These are phyloP conservation scores for Lentinula sp. DNA, from an alignment of 768 basidiomycete species.

Conservation along the genomic window DNA sequence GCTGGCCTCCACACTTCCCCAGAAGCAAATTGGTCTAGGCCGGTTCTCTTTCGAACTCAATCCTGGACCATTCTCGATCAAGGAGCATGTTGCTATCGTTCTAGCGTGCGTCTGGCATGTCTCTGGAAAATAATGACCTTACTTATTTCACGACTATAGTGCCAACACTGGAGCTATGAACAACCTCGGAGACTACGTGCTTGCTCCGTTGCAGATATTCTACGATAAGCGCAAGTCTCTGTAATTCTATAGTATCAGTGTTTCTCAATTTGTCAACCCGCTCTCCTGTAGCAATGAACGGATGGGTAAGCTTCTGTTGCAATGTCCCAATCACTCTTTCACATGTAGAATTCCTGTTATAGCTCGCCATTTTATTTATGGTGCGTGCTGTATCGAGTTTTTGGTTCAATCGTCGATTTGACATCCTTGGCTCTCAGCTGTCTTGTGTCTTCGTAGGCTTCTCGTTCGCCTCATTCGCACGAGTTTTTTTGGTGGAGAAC, in stretches of 20 bases:
- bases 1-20: constrained; percentile 14
- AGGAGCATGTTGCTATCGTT: constrained; percentile 21
- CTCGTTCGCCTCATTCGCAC: constrained; percentile 15
- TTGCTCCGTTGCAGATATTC: constrained; percentile 17
- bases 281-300: constrained; percentile 16
- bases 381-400: neutral
- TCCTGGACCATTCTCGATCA: constrained; percentile 17
- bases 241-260: neutral
- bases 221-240: constrained; percentile 8
- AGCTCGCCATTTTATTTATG: constrained; percentile 20
- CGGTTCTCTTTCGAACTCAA: constrained; percentile 14
- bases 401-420: neutral
- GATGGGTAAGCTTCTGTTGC: constrained; percentile 7
- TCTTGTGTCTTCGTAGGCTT: constrained; percentile 18
- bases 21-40: constrained; percentile 14
- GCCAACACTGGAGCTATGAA: constrained; percentile 19
- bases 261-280: neutral
- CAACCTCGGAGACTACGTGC: constrained; percentile 19
- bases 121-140: neutral
- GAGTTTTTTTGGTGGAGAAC: constrained; percentile 16
- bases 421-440: neutral
- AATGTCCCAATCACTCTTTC: neutral
- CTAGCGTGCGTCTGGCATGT: constrained; percentile 11
- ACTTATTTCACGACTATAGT: constrained; percentile 3
- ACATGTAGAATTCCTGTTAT: neutral